A percentile compares a stretch with the other conserved stretches of the same genome.
phyloP scores from a whole-genome alignment of 2,329 filamentous ascomycete species.

The Ophiostoma fasciatum region DNA sequence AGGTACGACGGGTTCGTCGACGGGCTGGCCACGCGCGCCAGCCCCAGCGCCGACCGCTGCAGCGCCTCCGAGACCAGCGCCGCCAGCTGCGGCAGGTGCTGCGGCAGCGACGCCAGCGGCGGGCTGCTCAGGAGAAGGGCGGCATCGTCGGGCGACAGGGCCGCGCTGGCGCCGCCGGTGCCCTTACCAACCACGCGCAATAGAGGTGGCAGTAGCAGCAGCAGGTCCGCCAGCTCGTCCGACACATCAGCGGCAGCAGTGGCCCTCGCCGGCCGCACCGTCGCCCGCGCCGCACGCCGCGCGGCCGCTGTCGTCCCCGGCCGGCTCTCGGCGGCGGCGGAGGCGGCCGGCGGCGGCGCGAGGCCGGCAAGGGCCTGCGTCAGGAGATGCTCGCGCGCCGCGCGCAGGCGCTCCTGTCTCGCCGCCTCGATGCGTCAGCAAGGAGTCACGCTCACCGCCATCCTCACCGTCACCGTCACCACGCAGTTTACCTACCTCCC shows the following conservation, averaged over 20 bases:
- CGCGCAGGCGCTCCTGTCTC: constrained; percentile 29
- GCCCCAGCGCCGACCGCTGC: constrained; percentile 29
- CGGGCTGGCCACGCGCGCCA: constrained; percentile 34
- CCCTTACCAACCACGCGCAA: constrained; percentile 20
- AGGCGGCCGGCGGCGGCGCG: constrained; percentile 17
- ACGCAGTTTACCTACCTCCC: constrained; percentile 36
- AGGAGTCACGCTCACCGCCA: neutral
- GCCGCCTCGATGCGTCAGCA: constrained; percentile 26
- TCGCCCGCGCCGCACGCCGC: constrained; percentile 7
- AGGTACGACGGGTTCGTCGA: constrained; percentile 39
- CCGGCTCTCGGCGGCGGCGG: constrained; percentile 11
- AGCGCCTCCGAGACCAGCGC: constrained; percentile 34
- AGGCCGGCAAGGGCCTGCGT: constrained; percentile 32
- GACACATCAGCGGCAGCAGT: constrained; percentile 12
- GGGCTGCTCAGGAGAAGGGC: constrained; percentile 33
- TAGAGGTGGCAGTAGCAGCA: constrained; percentile 38
- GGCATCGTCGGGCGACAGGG: constrained; percentile 22
- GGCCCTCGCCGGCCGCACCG: constrained; percentile 6
- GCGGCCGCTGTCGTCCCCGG: too few relatives aligned
- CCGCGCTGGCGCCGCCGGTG: constrained; percentile 2
- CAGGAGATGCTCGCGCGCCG: constrained; percentile 36
- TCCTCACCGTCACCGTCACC: too few relatives aligned
- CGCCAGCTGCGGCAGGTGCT: constrained; percentile 32
- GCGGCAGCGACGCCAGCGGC: constrained; percentile 32
- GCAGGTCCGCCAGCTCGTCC: constrained; percentile 31